Evolutionary conservation across 2,329 filamentous ascomycete species (phyloP).

Genomic region (Fusarium sp.): DNA sequence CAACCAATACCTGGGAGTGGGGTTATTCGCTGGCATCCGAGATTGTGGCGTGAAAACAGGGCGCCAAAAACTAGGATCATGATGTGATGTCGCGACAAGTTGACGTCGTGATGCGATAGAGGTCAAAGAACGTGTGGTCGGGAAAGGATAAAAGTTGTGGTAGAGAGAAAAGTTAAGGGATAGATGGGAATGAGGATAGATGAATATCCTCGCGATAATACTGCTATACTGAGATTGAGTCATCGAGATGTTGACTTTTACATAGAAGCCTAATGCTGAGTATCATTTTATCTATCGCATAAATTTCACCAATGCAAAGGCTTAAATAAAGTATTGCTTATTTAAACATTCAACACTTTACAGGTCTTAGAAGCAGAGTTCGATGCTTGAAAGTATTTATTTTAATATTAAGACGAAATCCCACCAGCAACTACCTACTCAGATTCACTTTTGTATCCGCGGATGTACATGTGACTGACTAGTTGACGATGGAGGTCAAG

Average conservation of each 20-base stretch:
- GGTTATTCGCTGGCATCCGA: slow-evolving; percentile 14
- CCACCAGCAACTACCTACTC: no score
- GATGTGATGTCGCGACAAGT: slow-evolving; percentile 3
- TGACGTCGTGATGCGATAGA: not conserved
- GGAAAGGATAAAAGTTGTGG: not conserved
- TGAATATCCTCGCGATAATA: not conserved
- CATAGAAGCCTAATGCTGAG: not conserved
- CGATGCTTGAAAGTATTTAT: no score
- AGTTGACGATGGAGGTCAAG: not conserved
- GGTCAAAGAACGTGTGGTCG: not conserved
- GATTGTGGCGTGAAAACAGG: slow-evolving; percentile 15
- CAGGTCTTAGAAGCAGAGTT: no score
- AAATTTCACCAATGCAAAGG: no score
- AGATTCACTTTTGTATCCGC: no score
- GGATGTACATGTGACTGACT: no score
- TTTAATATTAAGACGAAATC: no score
- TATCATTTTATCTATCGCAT: not conserved
- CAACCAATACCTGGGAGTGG: slow-evolving; percentile 6
- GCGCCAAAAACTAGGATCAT: slow-evolving; percentile 1
- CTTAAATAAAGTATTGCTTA: no score
- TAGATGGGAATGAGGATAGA: not conserved
- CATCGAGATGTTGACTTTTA: not conserved
- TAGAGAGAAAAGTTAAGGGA: not conserved
- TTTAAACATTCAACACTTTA: no score
- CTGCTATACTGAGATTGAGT: not conserved